phyloP scores from a whole-genome alignment of 257 asterid genomes.

The Nicotiana tabacum region DNA sequence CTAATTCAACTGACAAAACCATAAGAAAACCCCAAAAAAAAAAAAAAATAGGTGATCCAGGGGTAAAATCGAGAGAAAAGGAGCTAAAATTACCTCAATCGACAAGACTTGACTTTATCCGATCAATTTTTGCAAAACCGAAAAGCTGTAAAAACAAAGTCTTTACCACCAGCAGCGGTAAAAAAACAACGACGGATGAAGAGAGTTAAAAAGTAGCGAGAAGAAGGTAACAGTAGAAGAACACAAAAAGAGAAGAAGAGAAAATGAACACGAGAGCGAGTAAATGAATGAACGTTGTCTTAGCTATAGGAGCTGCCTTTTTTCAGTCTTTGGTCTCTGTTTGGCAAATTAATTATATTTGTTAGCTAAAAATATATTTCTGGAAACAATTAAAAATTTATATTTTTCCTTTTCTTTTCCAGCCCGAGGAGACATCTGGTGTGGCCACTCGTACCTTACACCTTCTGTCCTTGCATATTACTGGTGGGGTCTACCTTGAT shows the following conservation, averaged over 20 bases:
- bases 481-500: background rate
- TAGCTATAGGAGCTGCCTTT: background rate
- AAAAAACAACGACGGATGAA: slow-evolving; percentile 26
- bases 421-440: background rate
- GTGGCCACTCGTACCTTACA: background rate
- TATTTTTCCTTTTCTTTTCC: background rate
- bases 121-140: slow-evolving; percentile 19
- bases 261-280: background rate
- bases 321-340: slow-evolving; percentile 21
- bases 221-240: background rate
- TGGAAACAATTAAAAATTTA: too few species aligned
- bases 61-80: slow-evolving; percentile 16
- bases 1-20: background rate
- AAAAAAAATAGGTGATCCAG: slow-evolving; percentile 19
- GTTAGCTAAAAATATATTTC: too few species aligned
- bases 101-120: slow-evolving; percentile 33
- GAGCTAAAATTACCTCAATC: slow-evolving; percentile 43
- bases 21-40: background rate
- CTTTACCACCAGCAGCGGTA: slow-evolving; percentile 11
- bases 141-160: slow-evolving; percentile 12
- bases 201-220: slow-evolving; percentile 17
- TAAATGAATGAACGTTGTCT: background rate
- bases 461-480: background rate
- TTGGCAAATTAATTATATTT: too few species aligned
- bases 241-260: background rate